Base-by-base conservation (phyloP, 1,284 basidiomycete species). In the Cutaneotrichosporon cavernicola region DNA sequence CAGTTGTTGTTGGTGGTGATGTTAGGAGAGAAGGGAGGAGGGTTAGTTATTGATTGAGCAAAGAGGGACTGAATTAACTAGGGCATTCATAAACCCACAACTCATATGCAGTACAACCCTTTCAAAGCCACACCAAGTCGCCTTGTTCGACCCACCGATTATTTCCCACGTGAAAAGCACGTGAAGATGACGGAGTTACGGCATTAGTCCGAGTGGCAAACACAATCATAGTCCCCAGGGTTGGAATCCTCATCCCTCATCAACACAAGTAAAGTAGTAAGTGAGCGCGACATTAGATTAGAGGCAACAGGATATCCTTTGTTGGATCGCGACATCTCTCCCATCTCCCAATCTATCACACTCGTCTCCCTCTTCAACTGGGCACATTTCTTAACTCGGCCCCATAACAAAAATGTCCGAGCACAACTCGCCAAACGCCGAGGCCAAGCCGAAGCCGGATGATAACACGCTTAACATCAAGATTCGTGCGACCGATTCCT, bases 381-480 rank as follows among this genome's bases (percentile, higher is more conserved):
- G 34, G 11, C 34, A 36, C 22, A 11, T 31, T 31, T 26, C 50
- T 30, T 6, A 8, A 11, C 26, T 51, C 21, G 26, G 2, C 9
- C n/a, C 57, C 21, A 69, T 62, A 62, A 32, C 6, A 18, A 53
- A 38, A 67, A 90, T 90, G 89, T 88, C 89, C 72, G 89, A 90
- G 73, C 81, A 82, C 64, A 86, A 86, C 64, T 81, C 83, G 13
- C 83, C 84, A 58, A 74, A 73, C 10, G 70, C 75, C 5, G 76
- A 79, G 64, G 80, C 85, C 63, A 88, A 89, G 80, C 76, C 85
- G 50, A 87, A 88, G 79, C 66, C 76, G 10, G 83, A 84, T 73
- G 87, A 87, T 73, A 84, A 87, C 62, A 86, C 90, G 43, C 90
- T 92, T 76, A 92, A 91, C 78, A 89, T 92, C 83, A 92, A 91